Base-by-base conservation (phyloP, 2,329 filamentous ascomycete species). In the Ascocoryne sarcoides region DNA sequence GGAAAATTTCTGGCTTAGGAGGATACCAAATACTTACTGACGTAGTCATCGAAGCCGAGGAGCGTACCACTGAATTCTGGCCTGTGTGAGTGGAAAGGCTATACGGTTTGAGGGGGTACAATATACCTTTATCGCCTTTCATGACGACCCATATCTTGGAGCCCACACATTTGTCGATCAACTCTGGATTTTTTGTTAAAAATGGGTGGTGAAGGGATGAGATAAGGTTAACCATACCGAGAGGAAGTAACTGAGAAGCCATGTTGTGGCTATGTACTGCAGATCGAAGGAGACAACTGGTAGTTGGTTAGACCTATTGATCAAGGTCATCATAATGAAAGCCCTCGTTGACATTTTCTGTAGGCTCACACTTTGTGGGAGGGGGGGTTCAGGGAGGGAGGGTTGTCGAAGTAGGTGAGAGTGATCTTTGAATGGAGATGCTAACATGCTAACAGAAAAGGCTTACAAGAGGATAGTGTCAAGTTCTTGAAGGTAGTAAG, bases 131-230 rank as follows among this genome's bases (percentile, higher is more conserved):
- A 62, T 96, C 92, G 52, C 89, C 87, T 68, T 98, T 98, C 92
- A 98, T 98, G 57, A 98, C 79, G 49, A 98, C 89, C 89, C 90
- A 95, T 64, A 98, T 96, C 57, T 83, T 84, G 40, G 89, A 96
- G 47, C 92, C 92, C 51, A 98, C 89, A 62, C 92, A 98, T 67
- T 95, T 95, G 71, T 98, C 92, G 64, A 98, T 96, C 61, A 98
- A 79, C 67, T 98, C 92, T 95, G 59, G 16, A 32, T 20, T 28
- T 7, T 26, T 7, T 12, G 23, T 31, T n/a, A 18, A 31, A 30
- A 10, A 23, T 33, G 17, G n/a, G n/a, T n/a, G 15, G 7, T 15
- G 7, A 15, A 18, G 32, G 32, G 26, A 43, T 20, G n/a, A n/a
- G 4, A 20, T n/a, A 20, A 30, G 21, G 5, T 16, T 36, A 9